A percentile compares a stretch with the other conserved stretches of the same genome.
Conservation (phyloP, 257 asterid genomes). For the Thymus mandschuricus region DNA sequence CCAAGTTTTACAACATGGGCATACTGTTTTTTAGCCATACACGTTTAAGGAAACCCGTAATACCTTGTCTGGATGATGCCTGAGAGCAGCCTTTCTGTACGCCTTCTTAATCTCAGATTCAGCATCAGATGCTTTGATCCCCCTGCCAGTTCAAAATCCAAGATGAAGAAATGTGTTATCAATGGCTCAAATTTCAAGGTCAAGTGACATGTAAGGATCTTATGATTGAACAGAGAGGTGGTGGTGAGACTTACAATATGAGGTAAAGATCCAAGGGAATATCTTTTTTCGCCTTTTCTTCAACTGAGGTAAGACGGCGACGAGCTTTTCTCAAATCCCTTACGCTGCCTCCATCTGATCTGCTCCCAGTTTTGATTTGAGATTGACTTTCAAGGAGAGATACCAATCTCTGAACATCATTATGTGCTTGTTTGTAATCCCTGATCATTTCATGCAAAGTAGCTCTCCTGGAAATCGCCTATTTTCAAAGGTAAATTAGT, state of each 20-base stretch:
- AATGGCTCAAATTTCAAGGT: background rate
- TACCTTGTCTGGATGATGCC: slow-evolving; percentile 98
- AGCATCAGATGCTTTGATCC: slow-evolving; percentile 78
- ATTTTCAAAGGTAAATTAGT: slow-evolving; percentile 24
- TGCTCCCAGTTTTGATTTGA: slow-evolving; percentile 46
- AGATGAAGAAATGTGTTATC: slow-evolving; percentile 24
- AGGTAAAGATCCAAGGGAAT: slow-evolving; percentile 71
- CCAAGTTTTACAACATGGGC: slow-evolving; percentile 12
- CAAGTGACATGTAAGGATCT: too few relatives aligned
- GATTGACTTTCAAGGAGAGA: slow-evolving; percentile 68
- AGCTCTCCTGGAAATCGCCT: slow-evolving; percentile 96
- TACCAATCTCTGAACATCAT: slow-evolving; percentile 69
- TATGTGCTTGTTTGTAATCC: slow-evolving; percentile 77
- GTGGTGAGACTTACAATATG: slow-evolving; percentile 67
- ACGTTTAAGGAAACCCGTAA: slow-evolving; percentile 21
- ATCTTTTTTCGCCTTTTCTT: slow-evolving; percentile 70
- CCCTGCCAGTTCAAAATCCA: slow-evolving; percentile 53
- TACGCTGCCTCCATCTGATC: slow-evolving; percentile 53
- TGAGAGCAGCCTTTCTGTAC: slow-evolving; percentile 93
- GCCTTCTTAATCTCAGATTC: slow-evolving; percentile 94
- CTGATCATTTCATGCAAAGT: slow-evolving; percentile 88
- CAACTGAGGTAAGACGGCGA: slow-evolving; percentile 59
- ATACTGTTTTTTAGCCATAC: slow-evolving; percentile 8
- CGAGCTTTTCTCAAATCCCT: slow-evolving; percentile 73
- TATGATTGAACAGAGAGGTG: too few relatives aligned